phyloP scores from a whole-genome alignment of 768 basidiomycete species.

The Suillus bovinus region DNA sequence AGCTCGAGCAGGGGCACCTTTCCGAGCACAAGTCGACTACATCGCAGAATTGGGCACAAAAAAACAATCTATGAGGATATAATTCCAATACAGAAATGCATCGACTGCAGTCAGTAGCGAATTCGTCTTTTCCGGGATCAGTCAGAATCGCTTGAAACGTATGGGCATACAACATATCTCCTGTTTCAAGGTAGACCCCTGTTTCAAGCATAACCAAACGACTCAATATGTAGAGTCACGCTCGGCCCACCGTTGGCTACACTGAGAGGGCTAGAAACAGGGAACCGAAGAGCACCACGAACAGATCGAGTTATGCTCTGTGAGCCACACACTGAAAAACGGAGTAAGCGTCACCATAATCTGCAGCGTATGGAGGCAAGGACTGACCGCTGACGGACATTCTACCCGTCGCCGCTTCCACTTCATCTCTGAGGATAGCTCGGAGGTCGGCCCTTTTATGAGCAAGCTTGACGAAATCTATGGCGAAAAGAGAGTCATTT shows the following conservation, averaged over 20 bases:
- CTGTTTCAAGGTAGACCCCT: background rate
- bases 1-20: too few species aligned
- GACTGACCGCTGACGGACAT: constrained; percentile 46
- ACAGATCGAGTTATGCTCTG: constrained; percentile 36
- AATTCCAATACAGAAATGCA: too few species aligned
- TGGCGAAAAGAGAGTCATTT: constrained; percentile 19
- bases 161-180: background rate
- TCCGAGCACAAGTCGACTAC: too few species aligned
- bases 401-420: constrained; percentile 29
- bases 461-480: constrained; percentile 26
- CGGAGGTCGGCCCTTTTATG: constrained; percentile 42
- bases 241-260: constrained; percentile 47
- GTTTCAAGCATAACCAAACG: constrained; percentile 36
- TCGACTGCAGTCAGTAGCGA: background rate
- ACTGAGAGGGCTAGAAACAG: constrained; percentile 31
- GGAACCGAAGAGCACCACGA: constrained; percentile 36
- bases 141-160: background rate
- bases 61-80: too few species aligned
- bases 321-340: constrained; percentile 46
- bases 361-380: background rate
- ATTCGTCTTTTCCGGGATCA: background rate
- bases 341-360: background rate
- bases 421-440: constrained; percentile 35
- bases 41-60: too few species aligned
- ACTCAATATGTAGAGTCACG: constrained; percentile 47